Evolutionary conservation across 306 rosid species (phyloP).

Genomic region (Castanopsis chinensis): DNA sequence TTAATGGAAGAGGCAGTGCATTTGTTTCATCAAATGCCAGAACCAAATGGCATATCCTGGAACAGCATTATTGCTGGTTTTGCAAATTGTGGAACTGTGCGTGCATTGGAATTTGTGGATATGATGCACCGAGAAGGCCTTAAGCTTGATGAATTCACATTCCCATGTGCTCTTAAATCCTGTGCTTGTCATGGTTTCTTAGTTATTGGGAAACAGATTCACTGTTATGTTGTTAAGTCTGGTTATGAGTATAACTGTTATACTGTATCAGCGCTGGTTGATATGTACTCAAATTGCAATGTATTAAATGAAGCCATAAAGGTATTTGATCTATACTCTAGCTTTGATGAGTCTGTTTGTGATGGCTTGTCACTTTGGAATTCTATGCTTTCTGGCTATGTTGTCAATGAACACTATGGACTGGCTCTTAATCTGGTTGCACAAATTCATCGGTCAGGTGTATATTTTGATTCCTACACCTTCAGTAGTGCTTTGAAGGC

Average conservation of each 20-base stretch:
- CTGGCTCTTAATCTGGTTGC: conserved; percentile 54
- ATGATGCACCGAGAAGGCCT: conserved; percentile 60
- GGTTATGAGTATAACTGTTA: conserved; percentile 63
- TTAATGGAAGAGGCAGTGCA: conserved; percentile 57
- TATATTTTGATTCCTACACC: conserved; percentile 61
- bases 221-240: conserved; percentile 51
- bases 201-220: conserved; percentile 60
- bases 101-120: conserved; percentile 49
- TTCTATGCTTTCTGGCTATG: conserved; percentile 80
- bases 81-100: conserved; percentile 37
- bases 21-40: conserved; percentile 57
- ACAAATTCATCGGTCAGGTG: conserved; percentile 46
- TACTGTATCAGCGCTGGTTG: conserved; percentile 68
- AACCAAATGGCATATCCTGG: conserved; percentile 68
- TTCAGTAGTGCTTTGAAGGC: conserved; percentile 63
- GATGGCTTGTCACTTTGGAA: conserved; percentile 69
- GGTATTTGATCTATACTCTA: conserved; percentile 46
- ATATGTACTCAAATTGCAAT: conserved; percentile 76
- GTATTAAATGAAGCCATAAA: conserved; percentile 45
- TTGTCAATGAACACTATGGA: conserved; percentile 37
- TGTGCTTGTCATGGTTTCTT: conserved; percentile 41
- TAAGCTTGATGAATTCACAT: conserved; percentile 66
- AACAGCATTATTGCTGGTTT: conserved; percentile 81
- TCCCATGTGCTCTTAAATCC: conserved; percentile 67
- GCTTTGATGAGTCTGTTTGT: conserved; percentile 22